A percentile compares a stretch with the other conserved stretches of the same genome.
phyloP scores from a whole-genome alignment of 768 basidiomycete species.

The Suillus luteus region DNA sequence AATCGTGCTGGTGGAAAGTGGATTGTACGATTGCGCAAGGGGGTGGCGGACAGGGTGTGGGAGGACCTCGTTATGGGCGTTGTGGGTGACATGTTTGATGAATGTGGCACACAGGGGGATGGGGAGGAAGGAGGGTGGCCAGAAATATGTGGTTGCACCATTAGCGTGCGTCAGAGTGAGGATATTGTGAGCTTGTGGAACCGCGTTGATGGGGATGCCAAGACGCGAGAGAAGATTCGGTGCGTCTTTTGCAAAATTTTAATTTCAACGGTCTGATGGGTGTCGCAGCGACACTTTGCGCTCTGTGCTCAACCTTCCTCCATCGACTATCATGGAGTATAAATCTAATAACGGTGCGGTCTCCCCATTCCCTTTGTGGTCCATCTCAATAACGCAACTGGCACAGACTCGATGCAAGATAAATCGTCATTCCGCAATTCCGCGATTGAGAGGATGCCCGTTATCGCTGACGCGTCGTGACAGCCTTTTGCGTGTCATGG shows the following conservation, averaged over 20 bases:
- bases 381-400: neutral
- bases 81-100: conserved; percentile 89
- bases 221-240: conserved; percentile 81
- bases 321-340: conserved; percentile 87
- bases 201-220: conserved; percentile 72
- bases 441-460: conserved; percentile 48
- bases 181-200: conserved; percentile 96
- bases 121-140: conserved; percentile 50
- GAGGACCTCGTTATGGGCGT: conserved; percentile 86
- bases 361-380: neutral
- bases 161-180: conserved; percentile 90
- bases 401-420: conserved; percentile 85
- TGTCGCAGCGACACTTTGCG: conserved; percentile 74
- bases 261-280: conserved; percentile 4
- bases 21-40: conserved; percentile 92
- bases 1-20: conserved; percentile 91
- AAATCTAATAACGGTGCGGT: conserved; percentile 85
- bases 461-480: conserved; percentile 15
- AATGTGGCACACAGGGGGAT: conserved; percentile 43
- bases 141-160: conserved; percentile 93
- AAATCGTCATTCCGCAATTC: conserved; percentile 82
- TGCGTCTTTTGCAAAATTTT: conserved; percentile 46
- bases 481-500: neutral
- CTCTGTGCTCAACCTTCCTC: conserved; percentile 71
- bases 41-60: conserved; percentile 88